Conservation (phyloP, 2,329 filamentous ascomycete species). For the Ophiostoma ulmi region DNA sequence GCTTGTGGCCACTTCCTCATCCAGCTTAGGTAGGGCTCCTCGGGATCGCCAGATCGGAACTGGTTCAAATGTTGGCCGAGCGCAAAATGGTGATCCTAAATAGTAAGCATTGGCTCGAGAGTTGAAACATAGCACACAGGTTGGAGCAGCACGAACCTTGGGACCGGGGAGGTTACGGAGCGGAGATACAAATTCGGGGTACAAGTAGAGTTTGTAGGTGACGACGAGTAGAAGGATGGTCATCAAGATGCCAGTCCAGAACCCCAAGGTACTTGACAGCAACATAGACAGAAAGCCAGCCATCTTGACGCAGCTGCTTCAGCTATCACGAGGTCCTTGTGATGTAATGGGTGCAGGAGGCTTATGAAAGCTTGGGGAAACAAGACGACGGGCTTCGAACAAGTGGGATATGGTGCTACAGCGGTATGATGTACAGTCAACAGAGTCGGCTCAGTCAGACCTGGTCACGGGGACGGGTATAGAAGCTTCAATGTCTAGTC, state of each 20-base stretch:
- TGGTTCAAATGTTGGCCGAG: constrained; percentile 24
- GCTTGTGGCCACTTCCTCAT: constrained; percentile 23
- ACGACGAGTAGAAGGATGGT: background rate
- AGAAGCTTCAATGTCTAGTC: no score
- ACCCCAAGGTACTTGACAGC: background rate
- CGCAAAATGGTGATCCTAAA: constrained; percentile 24
- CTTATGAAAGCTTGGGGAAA: no score
- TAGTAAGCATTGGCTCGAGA: background rate
- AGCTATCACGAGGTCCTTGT: no score
- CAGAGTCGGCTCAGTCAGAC: no score
- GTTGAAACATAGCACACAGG: background rate
- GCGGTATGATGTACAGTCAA: no score
- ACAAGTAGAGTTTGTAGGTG: constrained; percentile 6
- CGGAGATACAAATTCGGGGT: constrained; percentile 17
- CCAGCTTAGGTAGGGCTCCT: constrained; percentile 24
- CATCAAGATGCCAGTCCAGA: background rate
- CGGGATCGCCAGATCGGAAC: constrained; percentile 19
- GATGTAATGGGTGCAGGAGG: no score
- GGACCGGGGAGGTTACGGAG: constrained; percentile 19
- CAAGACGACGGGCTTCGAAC: no score
- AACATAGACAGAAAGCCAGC: background rate
- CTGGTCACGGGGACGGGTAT: no score
- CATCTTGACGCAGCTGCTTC: background rate
- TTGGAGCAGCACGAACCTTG: background rate
- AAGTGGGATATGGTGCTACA: background rate